Evolutionary conservation across 2,329 filamentous ascomycete species (phyloP).

Genomic region (Colletotrichum filicis): DNA sequence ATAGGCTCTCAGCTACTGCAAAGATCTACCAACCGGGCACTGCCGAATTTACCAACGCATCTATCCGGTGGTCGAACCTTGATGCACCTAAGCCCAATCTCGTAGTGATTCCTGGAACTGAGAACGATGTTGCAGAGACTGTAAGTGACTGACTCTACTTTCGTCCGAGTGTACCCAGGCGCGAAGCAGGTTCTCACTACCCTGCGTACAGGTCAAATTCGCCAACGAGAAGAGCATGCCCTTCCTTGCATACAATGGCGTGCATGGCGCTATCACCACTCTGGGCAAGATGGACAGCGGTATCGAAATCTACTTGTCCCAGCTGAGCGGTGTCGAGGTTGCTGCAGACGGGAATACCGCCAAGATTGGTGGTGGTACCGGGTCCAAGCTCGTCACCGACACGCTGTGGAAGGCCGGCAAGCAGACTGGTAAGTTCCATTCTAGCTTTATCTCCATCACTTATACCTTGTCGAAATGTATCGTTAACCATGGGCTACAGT

Average conservation of each 20-base stretch:
- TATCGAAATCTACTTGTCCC: constrained; percentile 59
- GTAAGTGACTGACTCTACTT: constrained; percentile 43
- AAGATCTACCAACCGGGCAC: constrained; percentile 55
- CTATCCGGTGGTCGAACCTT: constrained; percentile 58
- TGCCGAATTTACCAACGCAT: constrained; percentile 49
- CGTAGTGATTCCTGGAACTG: constrained; percentile 58
- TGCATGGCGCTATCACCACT: constrained; percentile 61
- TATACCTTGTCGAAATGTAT: background rate
- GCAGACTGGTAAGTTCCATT: constrained; percentile 53
- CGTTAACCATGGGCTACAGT: constrained; percentile 42
- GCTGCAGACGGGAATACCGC: constrained; percentile 55
- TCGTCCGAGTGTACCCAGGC: background rate
- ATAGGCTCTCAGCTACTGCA: constrained; percentile 49
- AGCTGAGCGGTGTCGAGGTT: constrained; percentile 55
- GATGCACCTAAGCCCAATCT: constrained; percentile 54
- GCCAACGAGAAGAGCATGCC: constrained; percentile 58
- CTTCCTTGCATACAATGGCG: constrained; percentile 64
- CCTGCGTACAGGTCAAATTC: constrained; percentile 47
- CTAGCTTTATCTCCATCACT: background rate
- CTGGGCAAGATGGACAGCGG: constrained; percentile 60
- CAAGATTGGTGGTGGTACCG: constrained; percentile 59
- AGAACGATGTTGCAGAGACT: constrained; percentile 60
- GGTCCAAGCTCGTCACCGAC: constrained; percentile 57
- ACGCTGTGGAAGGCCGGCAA: constrained; percentile 61
- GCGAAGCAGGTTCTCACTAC: background rate